These are phyloP conservation scores for Xylariaceae sp. DNA, from an alignment of 2,329 filamentous ascomycete genomes.

Conservation along the genomic window DNA sequence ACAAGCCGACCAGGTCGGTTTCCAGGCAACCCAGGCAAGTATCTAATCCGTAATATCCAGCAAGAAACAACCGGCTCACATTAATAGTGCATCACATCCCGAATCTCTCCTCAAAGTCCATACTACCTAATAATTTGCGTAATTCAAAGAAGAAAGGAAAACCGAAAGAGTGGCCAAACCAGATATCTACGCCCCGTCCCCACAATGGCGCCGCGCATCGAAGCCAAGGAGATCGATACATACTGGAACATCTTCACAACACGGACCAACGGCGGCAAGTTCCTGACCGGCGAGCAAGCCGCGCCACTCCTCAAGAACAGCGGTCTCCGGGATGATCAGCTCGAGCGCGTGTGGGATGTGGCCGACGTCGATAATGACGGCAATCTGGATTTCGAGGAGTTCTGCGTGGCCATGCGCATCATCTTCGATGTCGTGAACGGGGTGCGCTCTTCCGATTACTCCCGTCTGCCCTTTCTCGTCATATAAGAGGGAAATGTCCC, in stretches of 20 bases:
- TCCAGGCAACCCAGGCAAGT: background rate
- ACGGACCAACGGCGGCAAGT: constrained; percentile 55
- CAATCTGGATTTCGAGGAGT: constrained; percentile 94
- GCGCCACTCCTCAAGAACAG: constrained; percentile 60
- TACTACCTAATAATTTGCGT: background rate
- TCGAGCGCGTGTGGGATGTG: constrained; percentile 96
- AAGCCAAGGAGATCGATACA: constrained; percentile 57
- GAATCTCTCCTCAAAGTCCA: background rate
- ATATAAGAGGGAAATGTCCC: too few species aligned
- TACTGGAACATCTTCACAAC: constrained; percentile 62
- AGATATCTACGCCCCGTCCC: background rate
- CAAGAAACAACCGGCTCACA: background rate
- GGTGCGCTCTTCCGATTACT: constrained; percentile 39
- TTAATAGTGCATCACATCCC: background rate
- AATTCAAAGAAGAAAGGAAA: background rate
- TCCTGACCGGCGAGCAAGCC: constrained; percentile 56
- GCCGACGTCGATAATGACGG: constrained; percentile 97
- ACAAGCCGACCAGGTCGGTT: background rate
- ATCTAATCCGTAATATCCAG: background rate
- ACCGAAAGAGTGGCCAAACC: constrained; percentile 1
- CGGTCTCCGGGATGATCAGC: constrained; percentile 63
- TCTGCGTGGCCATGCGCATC: constrained; percentile 96
- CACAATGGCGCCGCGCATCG: constrained; percentile 56
- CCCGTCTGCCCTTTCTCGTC: background rate
- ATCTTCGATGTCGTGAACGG: constrained; percentile 98